phyloP scores from a whole-genome alignment of 768 basidiomycete genomes.

The Termitomyces sp. region DNA sequence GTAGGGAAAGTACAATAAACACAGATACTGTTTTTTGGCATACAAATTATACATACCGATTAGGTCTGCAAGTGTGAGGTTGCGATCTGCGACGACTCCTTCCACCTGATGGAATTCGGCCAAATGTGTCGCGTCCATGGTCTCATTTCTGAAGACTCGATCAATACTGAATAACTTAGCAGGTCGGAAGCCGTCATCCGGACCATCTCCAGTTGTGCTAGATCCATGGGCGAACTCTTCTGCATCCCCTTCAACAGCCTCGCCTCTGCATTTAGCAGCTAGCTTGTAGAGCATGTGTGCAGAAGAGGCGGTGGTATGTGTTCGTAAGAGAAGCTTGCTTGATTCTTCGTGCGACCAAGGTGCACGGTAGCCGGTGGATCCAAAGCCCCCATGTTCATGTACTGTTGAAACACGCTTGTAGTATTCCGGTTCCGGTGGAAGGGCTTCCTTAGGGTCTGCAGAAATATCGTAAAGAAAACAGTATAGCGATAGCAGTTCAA shows the following conservation, averaged over 20 bases:
- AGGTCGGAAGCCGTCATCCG: slow-evolving; percentile 76
- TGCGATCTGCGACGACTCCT: slow-evolving; percentile 94
- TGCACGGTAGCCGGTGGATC: slow-evolving; percentile 94
- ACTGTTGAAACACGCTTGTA: slow-evolving; percentile 79
- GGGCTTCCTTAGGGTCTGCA: slow-evolving; percentile 72
- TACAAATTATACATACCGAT: slow-evolving; percentile 58
- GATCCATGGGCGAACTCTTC: slow-evolving; percentile 35
- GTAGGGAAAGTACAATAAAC: slow-evolving; percentile 18
- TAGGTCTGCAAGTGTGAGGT: slow-evolving; percentile 88
- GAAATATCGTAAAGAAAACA: not conserved
- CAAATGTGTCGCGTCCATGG: slow-evolving; percentile 96
- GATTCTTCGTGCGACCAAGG: slow-evolving; percentile 95
- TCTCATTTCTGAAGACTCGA: slow-evolving; percentile 97
- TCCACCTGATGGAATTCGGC: slow-evolving; percentile 99
- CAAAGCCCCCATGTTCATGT: slow-evolving; percentile 84
- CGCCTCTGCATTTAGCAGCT: slow-evolving; percentile 75
- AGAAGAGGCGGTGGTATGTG: slow-evolving; percentile 95
- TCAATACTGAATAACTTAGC: slow-evolving; percentile 97
- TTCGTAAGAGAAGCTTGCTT: slow-evolving; percentile 85
- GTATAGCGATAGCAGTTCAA: not conserved
- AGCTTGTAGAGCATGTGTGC: slow-evolving; percentile 92
- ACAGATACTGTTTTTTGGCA: not conserved
- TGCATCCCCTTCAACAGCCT: slow-evolving; percentile 37
- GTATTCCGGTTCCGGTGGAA: slow-evolving; percentile 74
- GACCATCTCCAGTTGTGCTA: slow-evolving; percentile 24